Base-by-base conservation (phyloP, 805 yeast species). In the Candida silvicultrix region DNA sequence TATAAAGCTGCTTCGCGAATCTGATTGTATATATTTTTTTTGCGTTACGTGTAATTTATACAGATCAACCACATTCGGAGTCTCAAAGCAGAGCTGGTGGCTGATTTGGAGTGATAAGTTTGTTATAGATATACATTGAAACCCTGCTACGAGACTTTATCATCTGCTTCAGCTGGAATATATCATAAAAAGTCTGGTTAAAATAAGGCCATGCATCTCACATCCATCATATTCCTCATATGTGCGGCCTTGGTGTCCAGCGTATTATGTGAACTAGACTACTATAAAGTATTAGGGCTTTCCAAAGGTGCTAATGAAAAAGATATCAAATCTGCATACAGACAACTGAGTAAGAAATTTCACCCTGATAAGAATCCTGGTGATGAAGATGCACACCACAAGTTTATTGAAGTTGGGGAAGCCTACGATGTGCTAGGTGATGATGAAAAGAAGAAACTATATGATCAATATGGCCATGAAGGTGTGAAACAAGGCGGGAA, bases 311-410 rank as follows among this genome's bases (percentile, higher is more conserved):
- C 97, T 0, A 73, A 74, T 43, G 96, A 88, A 21, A 81, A 77
- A 54, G 89, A 89, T 46, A 87, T 90, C 66, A 89, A 87, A 61
- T 77, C 81, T 44, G 96, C 97, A 0, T 90, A 90, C 63, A 71
- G 96, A 53, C 76, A 79, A 46, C 67, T 92, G 52, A 82, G 90
- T 53, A 84, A 88, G 63, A 86, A 86, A 60, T 89, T 78, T 65
- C 99, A 92, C 60, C 99, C 99, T 2, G 99, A 92, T 66, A 92
- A 92, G 68, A 94, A 92, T 62, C 83, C 85, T 5, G 85, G 83
- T 7, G 78, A 83, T 55, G 89, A 87, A 9, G 84, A 77, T 25
- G 96, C 97, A 1, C 89, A 87, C 53, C 83, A 85, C 42, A 83
- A 78, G 66, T 94, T 90, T 63, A 83, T 94, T 43, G 95, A 89